Percentiles rank a stretch among this genome's conserved stretches.
Evolutionary conservation across 192 early-diverging fungal genomes (phyloP).

Genomic region (Backusella sp.): DNA sequence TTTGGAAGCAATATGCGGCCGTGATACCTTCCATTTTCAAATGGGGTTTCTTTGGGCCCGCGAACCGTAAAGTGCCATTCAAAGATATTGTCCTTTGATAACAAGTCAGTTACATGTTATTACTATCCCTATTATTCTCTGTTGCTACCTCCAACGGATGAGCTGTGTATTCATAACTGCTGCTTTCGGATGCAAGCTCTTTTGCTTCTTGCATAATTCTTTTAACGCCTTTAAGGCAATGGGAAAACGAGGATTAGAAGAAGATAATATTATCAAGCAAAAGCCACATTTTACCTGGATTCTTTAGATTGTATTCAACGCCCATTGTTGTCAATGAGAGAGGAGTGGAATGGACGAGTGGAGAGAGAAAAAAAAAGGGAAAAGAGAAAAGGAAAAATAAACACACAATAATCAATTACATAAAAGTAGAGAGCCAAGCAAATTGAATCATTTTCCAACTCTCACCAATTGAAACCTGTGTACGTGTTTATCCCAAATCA

Average conservation of each 20-base stretch:
- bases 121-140: background rate
- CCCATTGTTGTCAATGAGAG: background rate
- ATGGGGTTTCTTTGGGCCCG: slow-evolving; percentile 85
- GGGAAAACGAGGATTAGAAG: background rate
- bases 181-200: slow-evolving; percentile 66
- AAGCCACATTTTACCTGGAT: slow-evolving; percentile 9
- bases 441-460: background rate
- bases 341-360: background rate
- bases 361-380: background rate
- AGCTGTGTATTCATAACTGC: slow-evolving; percentile 68
- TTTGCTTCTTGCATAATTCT: slow-evolving; percentile 77
- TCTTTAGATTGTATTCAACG: slow-evolving; percentile 20
- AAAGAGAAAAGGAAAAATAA: background rate
- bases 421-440: background rate
- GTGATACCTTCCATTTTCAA: slow-evolving; percentile 87
- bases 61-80: slow-evolving; percentile 98
- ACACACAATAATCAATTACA: background rate
- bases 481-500: background rate
- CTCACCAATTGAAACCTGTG: background rate
- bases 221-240: slow-evolving; percentile 60
- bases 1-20: slow-evolving; percentile 89
- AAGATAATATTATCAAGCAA: background rate
- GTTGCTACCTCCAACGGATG: slow-evolving; percentile 60
- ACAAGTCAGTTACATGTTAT: background rate
- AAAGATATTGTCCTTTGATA: slow-evolving; percentile 78